Evolutionary conservation across 1,284 basidiomycete species (phyloP), one percentile per base, ranked within the genome.

Genomic region (Mixia osmundae): DNA sequence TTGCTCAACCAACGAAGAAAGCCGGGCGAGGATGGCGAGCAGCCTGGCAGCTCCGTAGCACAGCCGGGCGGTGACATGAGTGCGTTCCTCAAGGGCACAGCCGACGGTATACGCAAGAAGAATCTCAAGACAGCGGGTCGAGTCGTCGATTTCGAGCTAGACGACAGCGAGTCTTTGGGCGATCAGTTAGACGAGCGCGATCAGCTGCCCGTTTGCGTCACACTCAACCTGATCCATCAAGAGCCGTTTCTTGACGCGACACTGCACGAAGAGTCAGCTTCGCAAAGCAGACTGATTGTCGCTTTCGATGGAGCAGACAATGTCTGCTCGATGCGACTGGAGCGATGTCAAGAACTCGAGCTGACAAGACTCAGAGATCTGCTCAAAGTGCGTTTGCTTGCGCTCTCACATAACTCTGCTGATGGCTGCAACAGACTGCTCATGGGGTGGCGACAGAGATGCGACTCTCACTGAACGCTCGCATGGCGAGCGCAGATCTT

Each of bases 141-240:
- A 7, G 71, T 70, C 3, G 64, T 65, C 3, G 77, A 82, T 51
- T 80, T 80, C 49, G 77, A 82, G 55, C 60, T 80, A 15, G 63
- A 68, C 11, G 76, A 80, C 54, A 76, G 71, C 44, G 77, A 75
- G 75, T 76, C 77, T 44, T 76, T 78, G 47, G 77, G 77, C 0
- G 71, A 71, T 38, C 54, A 59, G 4, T 51, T 80, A 28, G 61
- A 36, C 58, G 32, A 68, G 66, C 2, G 66, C 36, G 66, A 71
- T 3, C 43, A 50, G 9, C 75, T 77, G 69, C 77, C 77, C 2
- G 60, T 80, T 9, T 69, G 68, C 43, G 58, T 79, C 21, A 77
- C 76, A 1, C 50, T 79, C 38, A 78, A 79, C 44, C 44, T 78
- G 21, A 76, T 78, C 43, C 14, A 65, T 60, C 21, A 37, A 4